phyloP scores from a whole-genome alignment of 495 filamentous ascomycete genomes.

The Oleoguttula mirabilis region DNA sequence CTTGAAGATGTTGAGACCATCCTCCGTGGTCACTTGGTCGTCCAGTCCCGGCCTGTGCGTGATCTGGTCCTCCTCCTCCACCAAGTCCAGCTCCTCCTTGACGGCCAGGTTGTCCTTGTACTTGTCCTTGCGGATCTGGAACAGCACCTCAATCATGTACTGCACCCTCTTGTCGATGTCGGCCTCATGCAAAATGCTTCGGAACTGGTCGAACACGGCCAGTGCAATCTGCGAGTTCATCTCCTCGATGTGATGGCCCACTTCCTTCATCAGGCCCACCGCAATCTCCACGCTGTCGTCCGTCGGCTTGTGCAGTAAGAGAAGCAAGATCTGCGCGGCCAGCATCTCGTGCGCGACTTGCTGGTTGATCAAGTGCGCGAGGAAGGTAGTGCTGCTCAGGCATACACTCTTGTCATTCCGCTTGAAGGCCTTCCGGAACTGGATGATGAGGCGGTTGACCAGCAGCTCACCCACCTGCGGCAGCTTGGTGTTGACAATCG shows the following conservation, averaged over 20 bases:
- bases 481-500: constrained; percentile 95
- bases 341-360: constrained; percentile 91
- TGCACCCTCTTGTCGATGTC: constrained; percentile 93
- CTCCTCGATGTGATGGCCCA: constrained; percentile 86
- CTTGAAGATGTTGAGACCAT: constrained; percentile 89
- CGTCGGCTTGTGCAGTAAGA: constrained; percentile 84
- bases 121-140: constrained; percentile 89
- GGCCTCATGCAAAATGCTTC: constrained; percentile 86
- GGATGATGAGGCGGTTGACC: constrained; percentile 71
- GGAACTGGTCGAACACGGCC: constrained; percentile 88
- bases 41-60: constrained; percentile 72
- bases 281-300: constrained; percentile 98
- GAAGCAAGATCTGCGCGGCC: constrained; percentile 76
- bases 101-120: constrained; percentile 91
- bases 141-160: constrained; percentile 97
- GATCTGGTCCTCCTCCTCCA: constrained; percentile 96
- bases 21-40: constrained; percentile 64
- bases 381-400: constrained; percentile 78
- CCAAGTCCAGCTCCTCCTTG: constrained; percentile 83
- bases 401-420: constrained; percentile 95
- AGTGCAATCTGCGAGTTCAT: constrained; percentile 77
- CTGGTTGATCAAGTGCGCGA: constrained; percentile 88
- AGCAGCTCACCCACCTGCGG: constrained; percentile 88
- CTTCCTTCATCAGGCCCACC: constrained; percentile 78
- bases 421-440: constrained; percentile 92